Conservation (phyloP, 805 yeast species). For the Metschnikowia drakensbergensis region DNA sequence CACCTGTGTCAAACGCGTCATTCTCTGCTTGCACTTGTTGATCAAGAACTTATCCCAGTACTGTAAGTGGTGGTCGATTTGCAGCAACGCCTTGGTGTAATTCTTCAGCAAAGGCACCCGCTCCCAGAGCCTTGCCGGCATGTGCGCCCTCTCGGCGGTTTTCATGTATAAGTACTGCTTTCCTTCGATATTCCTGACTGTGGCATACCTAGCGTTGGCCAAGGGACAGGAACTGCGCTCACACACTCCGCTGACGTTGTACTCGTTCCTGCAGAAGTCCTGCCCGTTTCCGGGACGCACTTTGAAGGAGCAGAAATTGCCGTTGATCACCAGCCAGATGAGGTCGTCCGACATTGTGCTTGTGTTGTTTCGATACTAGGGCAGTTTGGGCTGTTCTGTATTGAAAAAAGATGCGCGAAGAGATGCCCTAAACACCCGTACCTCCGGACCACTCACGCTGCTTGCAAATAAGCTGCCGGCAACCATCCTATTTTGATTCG, state of each 20-base stretch:
- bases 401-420: conserved; percentile 4
- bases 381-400: background rate
- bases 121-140: conserved; percentile 94
- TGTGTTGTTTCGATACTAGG: background rate
- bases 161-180: conserved; percentile 85
- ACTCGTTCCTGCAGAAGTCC: conserved; percentile 92
- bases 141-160: conserved; percentile 96
- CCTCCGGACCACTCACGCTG: background rate
- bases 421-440: conserved; percentile 9
- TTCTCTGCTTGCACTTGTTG: conserved; percentile 93
- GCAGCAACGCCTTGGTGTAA: conserved; percentile 81
- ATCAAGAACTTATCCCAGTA: conserved; percentile 92
- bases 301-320: conserved; percentile 93
- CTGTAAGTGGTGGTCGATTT: conserved; percentile 78
- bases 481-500: too few relatives aligned
- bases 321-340: conserved; percentile 95
- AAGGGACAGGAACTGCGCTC: conserved; percentile 92
- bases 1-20: conserved; percentile 91
- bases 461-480: background rate
- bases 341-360: conserved; percentile 64
- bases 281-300: conserved; percentile 85
- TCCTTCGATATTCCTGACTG: conserved; percentile 78
- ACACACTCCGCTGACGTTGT: conserved; percentile 93
- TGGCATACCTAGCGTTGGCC: conserved; percentile 90
- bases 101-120: conserved; percentile 86